phyloP scores from a whole-genome alignment of 441 rosid genomes.

The Gossypium lobatum region DNA sequence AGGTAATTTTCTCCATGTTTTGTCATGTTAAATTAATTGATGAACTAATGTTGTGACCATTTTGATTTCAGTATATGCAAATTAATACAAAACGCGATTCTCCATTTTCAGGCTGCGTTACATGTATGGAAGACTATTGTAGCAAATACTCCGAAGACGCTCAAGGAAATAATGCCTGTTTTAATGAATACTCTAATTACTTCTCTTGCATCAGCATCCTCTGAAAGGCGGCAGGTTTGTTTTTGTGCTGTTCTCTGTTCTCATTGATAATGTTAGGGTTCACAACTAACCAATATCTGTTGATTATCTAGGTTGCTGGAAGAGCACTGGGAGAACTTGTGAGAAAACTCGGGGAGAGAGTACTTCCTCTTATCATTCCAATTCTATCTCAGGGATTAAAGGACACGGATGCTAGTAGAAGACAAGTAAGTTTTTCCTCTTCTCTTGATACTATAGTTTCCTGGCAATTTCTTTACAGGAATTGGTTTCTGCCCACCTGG shows the following conservation, averaged over 20 bases:
- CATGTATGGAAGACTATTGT: constrained; percentile 99
- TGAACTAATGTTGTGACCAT: constrained; percentile 2
- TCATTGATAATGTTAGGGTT: not conserved
- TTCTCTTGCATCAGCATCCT: constrained; percentile 91
- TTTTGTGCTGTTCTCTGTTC: constrained; percentile 2
- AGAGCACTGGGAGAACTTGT: constrained; percentile 98
- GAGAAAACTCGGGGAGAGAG: constrained; percentile 99
- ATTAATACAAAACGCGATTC: not conserved
- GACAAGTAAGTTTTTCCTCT: constrained; percentile 60
- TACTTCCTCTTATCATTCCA: constrained; percentile 96
- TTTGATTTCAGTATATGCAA: not conserved
- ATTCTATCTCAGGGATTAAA: constrained; percentile 80
- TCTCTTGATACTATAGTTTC: not conserved
- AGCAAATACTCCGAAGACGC: constrained; percentile 97
- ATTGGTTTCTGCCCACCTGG: not conserved
- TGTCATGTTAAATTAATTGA: constrained; percentile 1
- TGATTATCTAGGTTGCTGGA: constrained; percentile 73
- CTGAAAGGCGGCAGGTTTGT: constrained; percentile 97
- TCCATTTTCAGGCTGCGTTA: constrained; percentile 73
- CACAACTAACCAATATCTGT: not conserved
- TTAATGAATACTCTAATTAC: constrained; percentile 89
- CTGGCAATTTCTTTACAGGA: not conserved
- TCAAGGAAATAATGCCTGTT: constrained; percentile 97
- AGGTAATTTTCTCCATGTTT: constrained; percentile 51
- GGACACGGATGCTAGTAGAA: constrained; percentile 76